Percentiles rank a stretch among this genome's conserved stretches.
Evolutionary conservation across 805 yeast species (phyloP).

Genomic region (Sporopachydermia quercuum): DNA sequence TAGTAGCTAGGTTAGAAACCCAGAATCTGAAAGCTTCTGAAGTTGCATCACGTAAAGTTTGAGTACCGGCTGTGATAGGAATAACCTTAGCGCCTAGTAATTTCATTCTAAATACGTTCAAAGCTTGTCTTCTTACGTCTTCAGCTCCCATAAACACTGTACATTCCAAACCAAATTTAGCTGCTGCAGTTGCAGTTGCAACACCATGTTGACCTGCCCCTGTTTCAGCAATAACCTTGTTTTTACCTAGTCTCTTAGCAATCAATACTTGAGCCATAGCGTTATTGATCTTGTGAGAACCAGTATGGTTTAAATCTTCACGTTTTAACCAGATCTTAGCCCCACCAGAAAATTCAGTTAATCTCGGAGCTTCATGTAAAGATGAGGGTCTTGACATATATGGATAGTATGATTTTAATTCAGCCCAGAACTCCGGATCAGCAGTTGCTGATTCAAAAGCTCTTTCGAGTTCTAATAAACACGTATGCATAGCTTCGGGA

Average conservation of each 20-base stretch:
- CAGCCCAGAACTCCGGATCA: conserved; percentile 89
- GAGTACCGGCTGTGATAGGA: conserved; percentile 87
- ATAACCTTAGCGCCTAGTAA: conserved; percentile 92
- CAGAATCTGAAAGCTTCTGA: conserved; percentile 92
- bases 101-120: conserved; percentile 94
- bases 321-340: conserved; percentile 95
- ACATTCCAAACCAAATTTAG: conserved; percentile 72
- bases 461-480: conserved; percentile 75
- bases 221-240: conserved; percentile 30
- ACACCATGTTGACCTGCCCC: conserved; percentile 40
- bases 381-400: conserved; percentile 96
- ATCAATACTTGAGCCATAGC: conserved; percentile 30
- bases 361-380: conserved; percentile 79
- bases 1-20: conserved; percentile 76
- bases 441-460: conserved; percentile 82
- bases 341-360: conserved; percentile 85
- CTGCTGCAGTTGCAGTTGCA: conserved; percentile 35
- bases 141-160: conserved; percentile 98
- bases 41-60: conserved; percentile 94
- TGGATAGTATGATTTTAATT: conserved; percentile 66
- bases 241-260: conserved; percentile 30
- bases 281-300: conserved; percentile 32
- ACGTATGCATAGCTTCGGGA: conserved; percentile 89
- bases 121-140: conserved; percentile 96
- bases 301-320: conserved; percentile 58